phyloP scores from a whole-genome alignment of 345 rosid species.

The Citrus maxima region DNA sequence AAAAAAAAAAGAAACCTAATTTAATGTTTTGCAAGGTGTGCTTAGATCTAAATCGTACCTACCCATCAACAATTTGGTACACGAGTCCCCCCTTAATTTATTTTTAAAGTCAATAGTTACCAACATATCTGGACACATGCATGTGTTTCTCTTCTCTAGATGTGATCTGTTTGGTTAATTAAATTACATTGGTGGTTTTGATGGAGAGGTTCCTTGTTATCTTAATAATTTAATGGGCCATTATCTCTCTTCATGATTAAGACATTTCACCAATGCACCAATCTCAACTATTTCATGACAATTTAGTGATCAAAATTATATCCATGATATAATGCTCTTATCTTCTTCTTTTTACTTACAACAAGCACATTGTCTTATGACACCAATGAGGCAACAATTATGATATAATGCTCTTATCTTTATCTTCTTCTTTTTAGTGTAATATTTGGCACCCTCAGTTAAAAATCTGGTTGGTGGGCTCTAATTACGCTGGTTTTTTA shows the following conservation, averaged over 20 bases:
- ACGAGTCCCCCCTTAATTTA: not conserved
- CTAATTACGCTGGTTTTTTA: no score
- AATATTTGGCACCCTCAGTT: no score
- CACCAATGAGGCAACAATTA: not conserved
- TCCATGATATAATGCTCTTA: not conserved
- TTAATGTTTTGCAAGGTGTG: not conserved
- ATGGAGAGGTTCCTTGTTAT: not conserved
- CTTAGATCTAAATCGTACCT: constrained; percentile 9
- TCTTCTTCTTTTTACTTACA: not conserved
- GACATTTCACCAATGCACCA: constrained; percentile 21
- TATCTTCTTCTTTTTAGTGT: no score
- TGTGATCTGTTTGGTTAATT: not conserved
- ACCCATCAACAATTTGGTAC: constrained; percentile 20
- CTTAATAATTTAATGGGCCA: not conserved
- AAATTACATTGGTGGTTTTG: not conserved
- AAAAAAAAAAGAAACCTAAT: not conserved
- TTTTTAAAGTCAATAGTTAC: constrained; percentile 9
- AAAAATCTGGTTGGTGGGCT: no score
- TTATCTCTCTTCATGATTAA: constrained; percentile 11
- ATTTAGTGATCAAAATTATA: not conserved
- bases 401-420: no score
- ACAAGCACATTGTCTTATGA: not conserved
- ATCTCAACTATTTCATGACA: not conserved
- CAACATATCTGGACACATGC: constrained; percentile 7
- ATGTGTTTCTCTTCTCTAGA: constrained; percentile 6